Percentiles rank a stretch among this genome's conserved stretches.
Evolutionary conservation across 257 asterid species (phyloP).

Genomic region (Ilex aquifolium): DNA sequence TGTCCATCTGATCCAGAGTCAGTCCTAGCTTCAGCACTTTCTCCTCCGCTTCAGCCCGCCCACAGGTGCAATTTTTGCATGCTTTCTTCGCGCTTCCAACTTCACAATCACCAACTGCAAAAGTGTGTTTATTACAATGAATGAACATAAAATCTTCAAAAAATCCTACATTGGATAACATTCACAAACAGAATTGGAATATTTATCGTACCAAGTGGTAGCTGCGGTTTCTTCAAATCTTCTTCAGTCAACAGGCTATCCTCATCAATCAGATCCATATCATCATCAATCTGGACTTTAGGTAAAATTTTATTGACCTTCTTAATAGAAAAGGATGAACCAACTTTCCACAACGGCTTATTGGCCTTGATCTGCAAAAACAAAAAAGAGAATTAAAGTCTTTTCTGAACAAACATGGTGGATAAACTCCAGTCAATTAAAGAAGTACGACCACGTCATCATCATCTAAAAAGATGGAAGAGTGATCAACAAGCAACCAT

Average conservation of each 20-base stretch:
- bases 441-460: too few species aligned
- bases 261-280: conserved; percentile 84
- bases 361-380: conserved; percentile 51
- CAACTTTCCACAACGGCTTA: conserved; percentile 90
- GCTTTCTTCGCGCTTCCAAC: conserved; percentile 83
- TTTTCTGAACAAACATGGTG: not conserved
- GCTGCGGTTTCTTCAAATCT: conserved; percentile 79
- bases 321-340: conserved; percentile 80
- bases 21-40: conserved; percentile 75
- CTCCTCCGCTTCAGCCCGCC: conserved; percentile 87
- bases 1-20: conserved; percentile 63
- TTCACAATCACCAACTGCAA: conserved; percentile 70
- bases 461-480: too few species aligned
- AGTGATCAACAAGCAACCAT: too few species aligned
- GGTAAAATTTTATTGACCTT: conserved; percentile 49
- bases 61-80: conserved; percentile 90
- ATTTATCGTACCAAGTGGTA: conserved; percentile 53
- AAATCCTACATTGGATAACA: not conserved
- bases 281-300: conserved; percentile 68
- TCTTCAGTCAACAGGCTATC: conserved; percentile 94
- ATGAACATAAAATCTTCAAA: not conserved
- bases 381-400: not conserved
- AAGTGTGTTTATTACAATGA: not conserved
- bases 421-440: not conserved
- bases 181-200: not conserved